Base-by-base conservation (phyloP, 1,284 basidiomycete genomes). In the Melanopsichium pennsylvanicum region DNA sequence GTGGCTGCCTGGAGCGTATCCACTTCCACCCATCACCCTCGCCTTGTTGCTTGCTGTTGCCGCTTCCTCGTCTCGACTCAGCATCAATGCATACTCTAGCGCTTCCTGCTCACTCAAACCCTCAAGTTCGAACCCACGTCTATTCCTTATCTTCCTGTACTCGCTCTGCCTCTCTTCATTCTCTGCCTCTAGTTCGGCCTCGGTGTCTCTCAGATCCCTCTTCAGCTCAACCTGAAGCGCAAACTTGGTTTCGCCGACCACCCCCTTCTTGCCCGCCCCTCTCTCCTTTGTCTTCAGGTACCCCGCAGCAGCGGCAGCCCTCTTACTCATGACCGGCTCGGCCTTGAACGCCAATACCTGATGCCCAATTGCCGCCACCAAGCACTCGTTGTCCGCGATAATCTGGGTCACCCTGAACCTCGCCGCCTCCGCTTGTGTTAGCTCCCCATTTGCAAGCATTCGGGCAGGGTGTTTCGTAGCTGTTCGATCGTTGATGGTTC, bases 81-180 rank as follows among this genome's bases (percentile, higher is more conserved):
- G 85, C 90, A 93, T 92, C 47, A 93, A 80, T 0, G 88, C 86
- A 74, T 93, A 93, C 70, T 91, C 89, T 18, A 93, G 83, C 1
- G 89, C 90, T 74, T 91, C 91, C 7, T 83, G 82, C 74, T 93
- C 91, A 64, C 85, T 88, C 38, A 93, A 82, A 0, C 90, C 90
- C n/a, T 74, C 78, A 10, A 93, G 84, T n/a, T 83, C 82, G 19
- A 86, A 84, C 18, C 83, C 12, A 76, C 51, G 42, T 23, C 57
- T 33, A 36, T 54, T 54, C 18, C 64, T 48, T 16, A 37, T 88
- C 82, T 47, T 87, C 29, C 23, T 82, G 19, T 81, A 82, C 34
- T 83, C 82, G 1, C 87, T 88, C 51, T 91, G 88, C 2, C 81
- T 79, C 31, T 91, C 88, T n/a, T 87, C 86, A 48, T 87, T 84